Evolutionary conservation across 306 rosid genomes (phyloP), one percentile per base, ranked within the genome.

Genomic region (Amphicarpaea edgeworthii): DNA sequence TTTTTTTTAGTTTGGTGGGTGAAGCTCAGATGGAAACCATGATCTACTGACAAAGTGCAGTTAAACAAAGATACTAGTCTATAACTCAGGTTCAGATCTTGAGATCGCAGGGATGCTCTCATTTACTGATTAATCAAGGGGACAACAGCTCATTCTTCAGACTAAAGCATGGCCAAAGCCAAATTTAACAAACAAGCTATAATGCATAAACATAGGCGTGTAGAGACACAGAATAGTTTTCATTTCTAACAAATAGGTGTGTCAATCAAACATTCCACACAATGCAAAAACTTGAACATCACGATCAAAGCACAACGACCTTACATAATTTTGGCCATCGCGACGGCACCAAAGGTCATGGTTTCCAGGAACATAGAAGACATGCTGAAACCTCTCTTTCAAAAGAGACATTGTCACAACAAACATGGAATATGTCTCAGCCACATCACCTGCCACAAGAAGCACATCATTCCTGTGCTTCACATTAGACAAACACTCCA

Each of bases 341-440:
- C 69, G 86, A 14, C 90, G 97, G 72, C 93, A 91, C 98, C 98
- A 93, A 42, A 93, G 84, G 68, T 93, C 98, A 76, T 93, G 98
- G 76, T 93, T 93, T 55, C 98, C 97, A 57, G 98, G 93, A 32
- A 89, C 88, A 59, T 76, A 93, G 71, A 93, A 80, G 55, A 91
- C 97, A 70, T 82, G 90, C 9, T 89, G 75, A 81, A 89, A 93
- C 77, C 86, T 84, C 37, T 91, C 91, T 87, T 87, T 93, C 83
- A 93, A 74, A 30, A 82, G 79, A 77, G 97, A 90, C 96, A 93
- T 86, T 15, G 98, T 91, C 19, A 80, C 58, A 61, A 87, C 17
- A 82, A 93, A 93, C 79, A 77, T 86, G 12, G 68, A 78, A 57
- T 77, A 84, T 23, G 89, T 79, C 86, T 93, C 98, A 3, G 98